Evolutionary conservation across 768 basidiomycete genomes (phyloP), one percentile per base, ranked within the genome.

Genomic region (Glaciozyma antarctica): DNA sequence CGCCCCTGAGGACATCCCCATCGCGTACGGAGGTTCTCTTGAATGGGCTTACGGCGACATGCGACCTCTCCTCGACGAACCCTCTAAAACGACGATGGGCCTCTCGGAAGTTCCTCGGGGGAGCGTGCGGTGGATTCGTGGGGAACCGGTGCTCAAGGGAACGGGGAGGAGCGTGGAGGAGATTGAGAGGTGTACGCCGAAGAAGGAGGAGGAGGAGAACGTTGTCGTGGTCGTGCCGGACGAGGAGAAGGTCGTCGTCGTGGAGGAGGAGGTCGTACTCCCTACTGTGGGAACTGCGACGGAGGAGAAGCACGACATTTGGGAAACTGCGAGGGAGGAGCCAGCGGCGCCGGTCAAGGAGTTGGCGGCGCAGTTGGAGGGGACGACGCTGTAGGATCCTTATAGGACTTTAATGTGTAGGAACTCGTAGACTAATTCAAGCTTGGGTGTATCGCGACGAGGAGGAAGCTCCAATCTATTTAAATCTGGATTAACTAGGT

Each of bases 1-100:
- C 58, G 76, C 78, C 48, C 72, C 76, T 2, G 68, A 76, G 47
- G 77, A 83, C 65, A 78, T 92, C 24, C 90, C 90, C 0, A 80
- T 79, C 58, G 76, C 77, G 22, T 92, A 90, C 73, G 90, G 89
- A 4, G 90, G 90, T 7, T 78, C 82, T 55, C 78, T 91, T 38
- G 82, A 83, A 15, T 92, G 86, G 85, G 77, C 78, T 45, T 90
- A 82, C 58, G 82, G 82, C 68, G 83, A 87, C 61, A 28, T 22
- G 5, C 82, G 82, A 51, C 88, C 89, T 3, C 75, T 73, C 34
- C 78, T 89, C 13, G 89, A 90, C 72, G 78, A 80, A 9, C 81
- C 78, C 3, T 34, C 63, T 32, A 41, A 54, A 30, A 24, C 47
- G 43, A 30, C 55, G 22, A 28, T 66, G 8, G 67, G 68, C 6